Evolutionary conservation across 2,329 filamentous ascomycete genomes (phyloP).

Genomic region (Mollisiaceae sp.): DNA sequence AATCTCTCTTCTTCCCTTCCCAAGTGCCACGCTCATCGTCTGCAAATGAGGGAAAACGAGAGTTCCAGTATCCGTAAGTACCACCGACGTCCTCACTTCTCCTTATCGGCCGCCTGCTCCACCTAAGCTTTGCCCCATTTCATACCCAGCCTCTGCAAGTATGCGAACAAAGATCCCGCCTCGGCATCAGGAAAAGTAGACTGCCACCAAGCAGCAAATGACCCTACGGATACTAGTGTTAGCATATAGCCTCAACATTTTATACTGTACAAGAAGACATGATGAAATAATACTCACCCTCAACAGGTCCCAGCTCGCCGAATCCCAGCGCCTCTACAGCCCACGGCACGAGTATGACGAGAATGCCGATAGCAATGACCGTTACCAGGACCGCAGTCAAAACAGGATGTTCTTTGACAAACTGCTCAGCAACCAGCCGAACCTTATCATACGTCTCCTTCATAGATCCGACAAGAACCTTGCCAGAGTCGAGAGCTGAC

Average conservation of each 20-base stretch:
- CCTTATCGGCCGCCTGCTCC: background rate
- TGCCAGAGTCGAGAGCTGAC: slow-evolving; percentile 2
- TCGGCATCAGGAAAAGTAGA: slow-evolving; percentile 17
- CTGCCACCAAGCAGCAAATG: slow-evolving; percentile 25
- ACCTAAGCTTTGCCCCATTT: slow-evolving; percentile 12
- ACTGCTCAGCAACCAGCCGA: slow-evolving; percentile 6
- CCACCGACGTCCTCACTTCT: background rate
- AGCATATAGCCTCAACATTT: background rate
- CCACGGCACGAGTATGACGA: slow-evolving; percentile 20
- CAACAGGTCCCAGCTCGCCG: slow-evolving; percentile 18
- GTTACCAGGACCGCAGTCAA: slow-evolving; percentile 14
- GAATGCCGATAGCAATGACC: slow-evolving; percentile 22
- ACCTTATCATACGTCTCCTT: slow-evolving; percentile 21
- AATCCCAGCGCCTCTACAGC: slow-evolving; percentile 25
- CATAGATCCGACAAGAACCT: slow-evolving; percentile 14
- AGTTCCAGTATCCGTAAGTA: background rate
- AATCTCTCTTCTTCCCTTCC: background rate
- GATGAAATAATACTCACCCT: slow-evolving; percentile 10
- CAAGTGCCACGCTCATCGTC: background rate
- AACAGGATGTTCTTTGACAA: slow-evolving; percentile 18
- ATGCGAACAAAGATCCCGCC: slow-evolving; percentile 18
- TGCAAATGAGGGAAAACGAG: background rate
- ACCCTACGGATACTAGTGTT: slow-evolving; percentile 11
- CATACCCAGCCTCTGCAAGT: slow-evolving; percentile 24
- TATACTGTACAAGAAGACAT: background rate